Evolutionary conservation across 1,284 basidiomycete species (phyloP).

Genomic region (Ceratobasidium sp.): DNA sequence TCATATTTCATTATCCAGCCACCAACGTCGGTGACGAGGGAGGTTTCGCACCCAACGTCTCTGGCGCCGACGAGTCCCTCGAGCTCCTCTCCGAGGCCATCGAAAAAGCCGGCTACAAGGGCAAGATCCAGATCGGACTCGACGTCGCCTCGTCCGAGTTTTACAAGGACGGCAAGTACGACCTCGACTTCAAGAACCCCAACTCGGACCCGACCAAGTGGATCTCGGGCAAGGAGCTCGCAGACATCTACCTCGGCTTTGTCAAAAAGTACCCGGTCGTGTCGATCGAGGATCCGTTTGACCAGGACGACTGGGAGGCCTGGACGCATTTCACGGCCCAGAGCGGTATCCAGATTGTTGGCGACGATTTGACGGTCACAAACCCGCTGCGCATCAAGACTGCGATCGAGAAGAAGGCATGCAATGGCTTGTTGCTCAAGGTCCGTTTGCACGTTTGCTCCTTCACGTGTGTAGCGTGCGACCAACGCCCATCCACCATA

Average conservation of each 20-base stretch:
- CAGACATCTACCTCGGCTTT: constrained; percentile 90
- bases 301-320: constrained; percentile 99
- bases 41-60: constrained; percentile 98
- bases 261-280: constrained; percentile 94
- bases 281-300: constrained; percentile 99
- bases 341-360: constrained; percentile 89
- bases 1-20: constrained; percentile 62
- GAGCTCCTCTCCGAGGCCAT: constrained; percentile 97
- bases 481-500: constrained; percentile 48
- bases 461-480: constrained; percentile 10
- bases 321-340: constrained; percentile 92
- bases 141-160: constrained; percentile 99
- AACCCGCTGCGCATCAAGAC: constrained; percentile 99
- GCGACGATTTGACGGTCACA: constrained; percentile 98
- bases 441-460: constrained; percentile 55
- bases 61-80: constrained; percentile 96
- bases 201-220: constrained; percentile 98
- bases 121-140: constrained; percentile 98
- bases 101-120: constrained; percentile 97
- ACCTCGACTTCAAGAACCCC: constrained; percentile 99
- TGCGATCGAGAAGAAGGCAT: constrained; percentile 99
- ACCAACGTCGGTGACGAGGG: constrained; percentile 99
- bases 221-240: constrained; percentile 93
- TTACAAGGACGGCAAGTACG: constrained; percentile 99
- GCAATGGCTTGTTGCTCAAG: constrained; percentile 99